phyloP scores from a whole-genome alignment of 2,329 filamentous ascomycete species.

The Diplodia scrobiculata region DNA sequence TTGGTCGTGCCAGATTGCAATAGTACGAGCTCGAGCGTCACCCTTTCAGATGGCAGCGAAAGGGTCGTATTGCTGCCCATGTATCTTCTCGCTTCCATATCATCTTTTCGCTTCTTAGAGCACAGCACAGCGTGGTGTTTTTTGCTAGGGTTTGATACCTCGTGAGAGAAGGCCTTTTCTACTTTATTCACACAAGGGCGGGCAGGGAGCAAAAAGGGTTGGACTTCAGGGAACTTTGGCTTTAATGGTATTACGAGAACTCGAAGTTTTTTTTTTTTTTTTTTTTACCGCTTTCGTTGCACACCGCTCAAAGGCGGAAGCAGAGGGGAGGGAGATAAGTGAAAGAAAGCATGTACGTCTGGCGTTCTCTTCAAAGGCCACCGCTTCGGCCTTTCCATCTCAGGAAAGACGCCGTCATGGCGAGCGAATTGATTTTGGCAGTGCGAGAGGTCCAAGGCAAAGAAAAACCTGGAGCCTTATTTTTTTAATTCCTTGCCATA shows the following conservation, averaged over 20 bases:
- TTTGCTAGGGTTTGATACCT: conserved; percentile 18
- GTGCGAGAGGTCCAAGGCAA: neutral
- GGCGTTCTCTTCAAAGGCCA: neutral
- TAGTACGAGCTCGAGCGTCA: neutral
- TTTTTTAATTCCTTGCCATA: neutral
- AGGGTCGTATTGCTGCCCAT: neutral
- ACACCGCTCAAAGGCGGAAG: neutral
- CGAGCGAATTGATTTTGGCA: neutral
- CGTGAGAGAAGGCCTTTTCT: neutral
- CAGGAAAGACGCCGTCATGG: too few species aligned
- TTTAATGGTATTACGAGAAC: neutral
- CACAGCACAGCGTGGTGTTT: conserved; percentile 26
- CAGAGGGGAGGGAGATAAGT: neutral
- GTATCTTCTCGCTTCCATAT: neutral
- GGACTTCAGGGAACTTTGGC: neutral
- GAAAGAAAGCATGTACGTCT: neutral
- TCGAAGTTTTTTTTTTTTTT: neutral
- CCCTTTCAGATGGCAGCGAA: neutral
- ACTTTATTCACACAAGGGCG: neutral
- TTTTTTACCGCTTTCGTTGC: neutral
- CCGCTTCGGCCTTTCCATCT: neutral
- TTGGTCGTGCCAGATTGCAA: neutral
- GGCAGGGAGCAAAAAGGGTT: conserved; percentile 1
- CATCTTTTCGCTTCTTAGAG: conserved; percentile 4
- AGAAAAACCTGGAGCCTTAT: neutral